These are phyloP conservation scores for Populus hybrid DNA, from an alignment of 441 rosid species.

Conservation along the genomic window DNA sequence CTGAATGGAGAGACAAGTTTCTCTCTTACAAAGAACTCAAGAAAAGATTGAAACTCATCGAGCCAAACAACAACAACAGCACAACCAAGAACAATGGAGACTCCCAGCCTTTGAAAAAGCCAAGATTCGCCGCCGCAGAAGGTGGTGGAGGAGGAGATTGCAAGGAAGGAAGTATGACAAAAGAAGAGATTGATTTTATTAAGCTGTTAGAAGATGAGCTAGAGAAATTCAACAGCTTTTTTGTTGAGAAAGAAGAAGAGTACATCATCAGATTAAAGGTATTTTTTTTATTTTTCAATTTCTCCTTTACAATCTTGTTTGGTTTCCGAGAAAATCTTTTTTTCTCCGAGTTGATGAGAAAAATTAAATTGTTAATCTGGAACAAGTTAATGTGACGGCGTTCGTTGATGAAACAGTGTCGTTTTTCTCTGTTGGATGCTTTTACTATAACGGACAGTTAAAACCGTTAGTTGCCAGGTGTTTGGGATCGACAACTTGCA, in stretches of 20 bases:
- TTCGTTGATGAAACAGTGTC: constrained; percentile 11
- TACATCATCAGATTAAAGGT: constrained; percentile 88
- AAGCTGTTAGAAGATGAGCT: constrained; percentile 70
- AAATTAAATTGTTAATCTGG: neutral
- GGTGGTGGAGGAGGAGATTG: neutral
- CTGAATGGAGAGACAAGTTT: constrained; percentile 85
- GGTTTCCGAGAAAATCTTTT: constrained; percentile 11
- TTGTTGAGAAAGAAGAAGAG: constrained; percentile 91
- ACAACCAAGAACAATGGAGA: constrained; percentile 7
- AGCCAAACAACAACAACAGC: constrained; percentile 32
- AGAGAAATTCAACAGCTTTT: constrained; percentile 83
- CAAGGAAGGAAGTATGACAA: constrained; percentile 35
- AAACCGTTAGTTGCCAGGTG: constrained; percentile 6
- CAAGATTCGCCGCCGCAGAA: constrained; percentile 30
- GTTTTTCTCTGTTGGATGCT: neutral
- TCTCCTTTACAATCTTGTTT: neutral
- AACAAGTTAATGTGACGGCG: neutral
- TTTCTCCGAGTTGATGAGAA: neutral
- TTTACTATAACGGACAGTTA: constrained; percentile 9
- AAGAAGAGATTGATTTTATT: constrained; percentile 69
- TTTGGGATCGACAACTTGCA: neutral
- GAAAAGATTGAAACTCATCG: constrained; percentile 69
- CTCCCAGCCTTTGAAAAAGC: constrained; percentile 41
- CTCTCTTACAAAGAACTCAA: constrained; percentile 81
- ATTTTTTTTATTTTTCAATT: neutral